Base-by-base conservation (phyloP, 2,329 filamentous ascomycete species). In the Elsinoe ampelina region DNA sequence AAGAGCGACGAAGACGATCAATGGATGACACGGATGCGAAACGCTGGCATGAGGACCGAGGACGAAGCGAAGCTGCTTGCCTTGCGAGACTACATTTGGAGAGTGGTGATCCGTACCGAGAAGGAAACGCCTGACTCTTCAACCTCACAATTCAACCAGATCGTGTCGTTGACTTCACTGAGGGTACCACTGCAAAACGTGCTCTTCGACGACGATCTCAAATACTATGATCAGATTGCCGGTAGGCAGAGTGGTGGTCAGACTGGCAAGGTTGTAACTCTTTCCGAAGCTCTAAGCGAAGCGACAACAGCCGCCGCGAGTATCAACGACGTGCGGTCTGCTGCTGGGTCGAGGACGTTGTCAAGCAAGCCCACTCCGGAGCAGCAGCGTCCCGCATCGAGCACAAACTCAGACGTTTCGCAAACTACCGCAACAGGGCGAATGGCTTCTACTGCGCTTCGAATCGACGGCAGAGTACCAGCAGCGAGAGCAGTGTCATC, bases 1-100 rank as follows among this genome's bases (percentile, higher is more conserved):
- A 91, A 84, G 66, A 95, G 91, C 62, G 90, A 95, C 7, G 92
- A 97, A 68, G 93, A 98, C 66, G 90, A 96, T 60, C 83, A 90
- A 63, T 97, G 93, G 91, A 75, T 98, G n/a, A 77, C 81, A 12
- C 86, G 89, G 61, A 73, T 98, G 48, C 82, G 87, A 52, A 95
- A 89, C 61, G 82, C 95, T 41, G 93, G 93, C 0, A 82, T 98
- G 75, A 75, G 78, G 1, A 67, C 77, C 1, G 91, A 96, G 43
- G 92, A 98, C 63, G 93, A 98, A 62, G 82, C 87, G 66, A 97
- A 98, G 69, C 74, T 98, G 2, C 75, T 97, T 35, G 87, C 85
- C 4, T 76, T 98, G 10, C 80, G 88, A 58, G 91, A 96, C 66
- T 97, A 95, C 65, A 88, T 98, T 39, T 95, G 89, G 87, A 83